phyloP scores from a whole-genome alignment of 768 basidiomycete species.

The Xerocomus potaroensis region DNA sequence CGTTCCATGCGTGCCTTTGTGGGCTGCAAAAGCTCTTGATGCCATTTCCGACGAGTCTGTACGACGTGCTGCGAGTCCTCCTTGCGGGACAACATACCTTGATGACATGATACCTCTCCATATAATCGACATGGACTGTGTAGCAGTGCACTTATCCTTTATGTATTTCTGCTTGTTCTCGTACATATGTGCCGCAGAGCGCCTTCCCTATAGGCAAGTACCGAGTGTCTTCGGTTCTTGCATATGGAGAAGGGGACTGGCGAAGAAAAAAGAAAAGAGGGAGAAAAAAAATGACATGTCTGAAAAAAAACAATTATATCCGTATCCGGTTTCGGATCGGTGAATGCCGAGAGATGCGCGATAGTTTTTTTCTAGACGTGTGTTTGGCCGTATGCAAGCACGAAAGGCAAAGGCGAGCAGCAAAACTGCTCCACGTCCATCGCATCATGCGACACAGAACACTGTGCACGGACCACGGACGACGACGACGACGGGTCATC shows the following conservation, averaged over 20 bases:
- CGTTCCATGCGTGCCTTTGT: slow-evolving; percentile 58
- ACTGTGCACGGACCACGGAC: slow-evolving; percentile 15
- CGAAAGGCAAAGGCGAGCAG: slow-evolving; percentile 49
- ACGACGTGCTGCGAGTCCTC: slow-evolving; percentile 5
- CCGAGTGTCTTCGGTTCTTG: slow-evolving; percentile 24
- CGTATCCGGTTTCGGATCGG: slow-evolving; percentile 12
- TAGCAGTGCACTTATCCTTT: slow-evolving; percentile 20
- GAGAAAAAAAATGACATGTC: slow-evolving; percentile 6
- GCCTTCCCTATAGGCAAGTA: slow-evolving; percentile 26
- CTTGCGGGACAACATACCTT: slow-evolving; percentile 21
- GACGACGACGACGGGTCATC: neutral
- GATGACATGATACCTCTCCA: slow-evolving; percentile 21
- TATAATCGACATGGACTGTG: slow-evolving; percentile 9
- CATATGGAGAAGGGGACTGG: slow-evolving; percentile 23
- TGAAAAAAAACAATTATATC: too few relatives aligned
- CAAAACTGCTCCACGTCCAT: slow-evolving; percentile 19
- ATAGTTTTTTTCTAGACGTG: slow-evolving; percentile 16
- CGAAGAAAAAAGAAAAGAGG: neutral
- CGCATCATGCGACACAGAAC: slow-evolving; percentile 7
- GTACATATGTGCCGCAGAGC: neutral
- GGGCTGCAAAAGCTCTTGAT: slow-evolving; percentile 45
- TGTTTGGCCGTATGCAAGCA: slow-evolving; percentile 28
- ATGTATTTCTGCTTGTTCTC: slow-evolving; percentile 19
- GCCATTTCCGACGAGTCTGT: neutral
- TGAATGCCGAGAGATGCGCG: slow-evolving; percentile 20